phyloP scores from a whole-genome alignment of 257 asterid species.

The Nicotiana sylvestris region DNA sequence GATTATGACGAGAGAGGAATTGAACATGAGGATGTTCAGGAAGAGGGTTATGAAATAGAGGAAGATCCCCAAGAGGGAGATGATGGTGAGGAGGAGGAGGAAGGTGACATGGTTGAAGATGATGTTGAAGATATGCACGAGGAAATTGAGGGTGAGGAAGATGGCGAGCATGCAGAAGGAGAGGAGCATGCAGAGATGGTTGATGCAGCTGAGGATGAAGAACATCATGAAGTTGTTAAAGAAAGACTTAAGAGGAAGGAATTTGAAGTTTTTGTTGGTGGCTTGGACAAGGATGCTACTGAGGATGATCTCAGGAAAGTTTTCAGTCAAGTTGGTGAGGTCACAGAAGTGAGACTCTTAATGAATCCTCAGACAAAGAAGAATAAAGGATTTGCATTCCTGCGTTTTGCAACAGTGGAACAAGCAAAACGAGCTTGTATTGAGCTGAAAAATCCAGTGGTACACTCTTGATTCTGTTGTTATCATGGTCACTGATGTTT shows the following conservation, averaged over 20 bases:
- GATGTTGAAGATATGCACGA: constrained; percentile 58
- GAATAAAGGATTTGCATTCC: constrained; percentile 96
- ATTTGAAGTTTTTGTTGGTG: constrained; percentile 93
- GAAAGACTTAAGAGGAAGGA: constrained; percentile 97
- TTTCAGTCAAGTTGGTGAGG: constrained; percentile 83
- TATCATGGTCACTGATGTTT: constrained; percentile 25
- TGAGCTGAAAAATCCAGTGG: constrained; percentile 86
- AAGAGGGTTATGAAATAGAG: constrained; percentile 54
- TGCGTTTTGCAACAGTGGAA: constrained; percentile 89
- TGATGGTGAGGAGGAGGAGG: constrained; percentile 64
- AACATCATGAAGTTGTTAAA: constrained; percentile 71
- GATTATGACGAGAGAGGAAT: constrained; percentile 88
- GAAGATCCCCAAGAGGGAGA: constrained; percentile 61
- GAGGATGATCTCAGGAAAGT: constrained; percentile 89
- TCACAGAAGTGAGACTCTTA: constrained; percentile 92
- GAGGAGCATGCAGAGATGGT: constrained; percentile 50
- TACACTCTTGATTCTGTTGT: constrained; percentile 41
- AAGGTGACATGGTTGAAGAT: constrained; percentile 55
- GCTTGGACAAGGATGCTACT: constrained; percentile 96
- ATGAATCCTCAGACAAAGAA: constrained; percentile 96
- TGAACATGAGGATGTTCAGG: constrained; percentile 60
- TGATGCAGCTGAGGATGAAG: constrained; percentile 81
- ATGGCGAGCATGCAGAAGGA: constrained; percentile 34
- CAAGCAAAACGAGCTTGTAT: constrained; percentile 93
- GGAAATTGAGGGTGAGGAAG: constrained; percentile 72